Conservation (phyloP, 208 protist species). For the Baffinella frigidus region DNA sequence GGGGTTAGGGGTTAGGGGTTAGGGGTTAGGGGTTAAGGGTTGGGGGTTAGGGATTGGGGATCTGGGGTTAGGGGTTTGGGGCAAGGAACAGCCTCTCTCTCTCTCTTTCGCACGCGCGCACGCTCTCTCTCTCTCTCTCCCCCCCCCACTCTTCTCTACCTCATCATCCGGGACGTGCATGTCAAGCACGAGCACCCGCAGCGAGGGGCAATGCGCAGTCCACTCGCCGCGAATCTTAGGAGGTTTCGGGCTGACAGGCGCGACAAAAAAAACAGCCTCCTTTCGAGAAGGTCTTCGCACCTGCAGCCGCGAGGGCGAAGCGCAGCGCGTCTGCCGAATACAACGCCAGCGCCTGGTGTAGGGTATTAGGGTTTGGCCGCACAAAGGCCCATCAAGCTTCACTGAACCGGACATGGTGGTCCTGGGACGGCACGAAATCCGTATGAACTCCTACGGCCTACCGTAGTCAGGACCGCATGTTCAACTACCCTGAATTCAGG, state of each 20-base stretch:
- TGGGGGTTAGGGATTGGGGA: background rate
- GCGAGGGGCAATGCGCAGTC: too few species aligned
- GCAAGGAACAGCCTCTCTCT: background rate
- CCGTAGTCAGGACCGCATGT: too few species aligned
- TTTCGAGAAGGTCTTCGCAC: too few species aligned
- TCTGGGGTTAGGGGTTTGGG: background rate
- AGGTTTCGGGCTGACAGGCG: background rate
- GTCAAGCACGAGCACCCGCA: too few species aligned
- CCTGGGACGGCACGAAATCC: too few species aligned
- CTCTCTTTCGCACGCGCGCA: background rate
- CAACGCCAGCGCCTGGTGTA: background rate
- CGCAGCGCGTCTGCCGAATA: background rate
- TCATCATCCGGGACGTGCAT: background rate
- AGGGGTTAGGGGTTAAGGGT: background rate
- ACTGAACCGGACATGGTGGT: too few species aligned
- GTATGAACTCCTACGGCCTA: too few species aligned
- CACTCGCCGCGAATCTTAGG: background rate
- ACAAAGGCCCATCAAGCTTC: too few species aligned
- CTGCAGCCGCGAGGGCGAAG: background rate
- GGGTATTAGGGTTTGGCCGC: too few species aligned
- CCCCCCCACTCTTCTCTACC: background rate
- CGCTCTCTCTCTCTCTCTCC: too few species aligned
- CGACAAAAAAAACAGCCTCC: background rate
- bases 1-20: background rate
- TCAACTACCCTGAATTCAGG: too few species aligned